These are phyloP conservation scores for Pythium scleroteichum DNA, from an alignment of 352 stramenopile genomes.

Conservation along the genomic window DNA sequence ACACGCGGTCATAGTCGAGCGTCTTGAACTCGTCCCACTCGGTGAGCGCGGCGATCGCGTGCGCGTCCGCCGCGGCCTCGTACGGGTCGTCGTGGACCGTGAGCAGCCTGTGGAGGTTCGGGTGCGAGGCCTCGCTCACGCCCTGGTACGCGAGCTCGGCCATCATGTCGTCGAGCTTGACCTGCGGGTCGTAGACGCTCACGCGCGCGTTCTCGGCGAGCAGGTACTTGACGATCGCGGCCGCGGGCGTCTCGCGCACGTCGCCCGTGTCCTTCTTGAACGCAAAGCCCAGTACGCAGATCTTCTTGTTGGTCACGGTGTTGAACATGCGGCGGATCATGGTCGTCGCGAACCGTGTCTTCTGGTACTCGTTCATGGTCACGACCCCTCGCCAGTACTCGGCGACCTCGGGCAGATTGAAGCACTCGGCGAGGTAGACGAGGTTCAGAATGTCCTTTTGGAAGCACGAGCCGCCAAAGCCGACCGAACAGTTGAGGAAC, in stretches of 20 bases:
- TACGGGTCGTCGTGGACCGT: constrained; percentile 87
- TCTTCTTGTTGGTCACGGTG: constrained; percentile 99
- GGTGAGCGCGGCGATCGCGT: constrained; percentile 95
- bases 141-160: constrained; percentile 84
- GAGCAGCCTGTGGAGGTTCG: constrained; percentile 84
- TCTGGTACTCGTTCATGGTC: constrained; percentile 99
- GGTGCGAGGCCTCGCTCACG: constrained; percentile 89
- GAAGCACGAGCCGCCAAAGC: constrained; percentile 99
- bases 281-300: constrained; percentile 98
- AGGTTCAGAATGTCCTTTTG: constrained; percentile 99
- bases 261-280: constrained; percentile 99
- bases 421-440: constrained; percentile 98
- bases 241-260: constrained; percentile 97
- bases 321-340: constrained; percentile 99
- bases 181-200: constrained; percentile 98
- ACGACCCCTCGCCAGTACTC: constrained; percentile 99
- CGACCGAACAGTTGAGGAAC: constrained; percentile 98
- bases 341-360: constrained; percentile 97
- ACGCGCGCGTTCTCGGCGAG: constrained; percentile 96
- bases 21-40: constrained; percentile 99
- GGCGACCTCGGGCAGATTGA: constrained; percentile 97
- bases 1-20: constrained; percentile 97
- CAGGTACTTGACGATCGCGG: constrained; percentile 97
- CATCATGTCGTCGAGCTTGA: constrained; percentile 95
- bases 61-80: constrained; percentile 90